Evolutionary conservation across 2,329 filamentous ascomycete species (phyloP), one percentile per base, ranked within the genome.

Genomic region (Alternaria triticimaculans): DNA sequence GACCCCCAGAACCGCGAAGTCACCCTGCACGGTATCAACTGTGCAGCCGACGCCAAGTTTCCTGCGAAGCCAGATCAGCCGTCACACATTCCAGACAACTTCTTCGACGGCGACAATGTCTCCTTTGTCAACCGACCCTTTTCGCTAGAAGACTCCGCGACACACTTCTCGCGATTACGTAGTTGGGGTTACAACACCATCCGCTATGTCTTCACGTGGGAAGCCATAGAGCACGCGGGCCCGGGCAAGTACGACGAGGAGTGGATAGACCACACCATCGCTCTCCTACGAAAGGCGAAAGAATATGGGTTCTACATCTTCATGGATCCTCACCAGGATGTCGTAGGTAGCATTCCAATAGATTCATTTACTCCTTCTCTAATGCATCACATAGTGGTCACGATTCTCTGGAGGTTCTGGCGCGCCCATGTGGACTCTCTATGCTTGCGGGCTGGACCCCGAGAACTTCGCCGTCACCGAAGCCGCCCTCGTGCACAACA

Each of bases 291-390:
- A 60, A 85, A 94, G 68, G 94, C 94, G 41, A 97, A 94, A 78
- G 86, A 89, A 41, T 98, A 97, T 83, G 93, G 92, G 26, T 97
- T 99, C 80, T 97, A 96, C 76, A 86, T 99, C 54, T 98, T 97
- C 78, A 97, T 99, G 93, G 96, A 99, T 73, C 95, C 96, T 20
- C 96, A 99, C 80, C 96, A 99, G 84, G 96, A 99, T 83, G 95
- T 98, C 72, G 91, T 93, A 86, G 69, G 89, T 87, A 65, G 58
- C 14, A 49, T 46, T 59, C 28, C 57, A 26, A 60, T 49, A 21
- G 23, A 59, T 25, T 37, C 43, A 43, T 20, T 48, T 23, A 23
- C 46, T 15, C 6, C 48, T 9, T 44, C 54, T 70, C 75, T 78
- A 60, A 75, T 74, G 48, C 68, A 33, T 63, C 50, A 64, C 41